Evolutionary conservation across 2,329 filamentous ascomycete genomes (phyloP).

Genomic region (Elsinoe arachidis): DNA sequence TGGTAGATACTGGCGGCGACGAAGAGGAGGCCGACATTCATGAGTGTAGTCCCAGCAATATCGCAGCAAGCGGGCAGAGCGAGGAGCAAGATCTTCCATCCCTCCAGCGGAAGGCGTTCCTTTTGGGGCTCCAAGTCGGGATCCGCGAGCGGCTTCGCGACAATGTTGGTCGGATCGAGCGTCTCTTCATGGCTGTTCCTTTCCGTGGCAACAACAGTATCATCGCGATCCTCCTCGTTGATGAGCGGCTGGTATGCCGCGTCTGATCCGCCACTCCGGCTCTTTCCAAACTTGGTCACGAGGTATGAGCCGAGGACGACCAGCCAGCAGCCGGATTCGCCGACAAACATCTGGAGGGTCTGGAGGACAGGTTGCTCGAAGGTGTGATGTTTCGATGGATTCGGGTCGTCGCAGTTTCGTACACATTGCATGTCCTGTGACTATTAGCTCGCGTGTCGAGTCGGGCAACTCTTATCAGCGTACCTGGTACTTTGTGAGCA

Average conservation of each 20-base stretch:
- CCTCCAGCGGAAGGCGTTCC: conserved; percentile 51
- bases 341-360: conserved; percentile 95
- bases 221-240: conserved; percentile 13
- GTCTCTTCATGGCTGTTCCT: conserved; percentile 11
- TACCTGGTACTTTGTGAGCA: conserved; percentile 94
- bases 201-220: neutral
- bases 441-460: conserved; percentile 15
- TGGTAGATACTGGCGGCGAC: conserved; percentile 96
- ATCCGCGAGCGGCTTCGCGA: conserved; percentile 46
- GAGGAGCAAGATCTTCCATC: conserved; percentile 64
- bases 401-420: conserved; percentile 66
- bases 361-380: conserved; percentile 97
- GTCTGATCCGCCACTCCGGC: neutral
- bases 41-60: conserved; percentile 88
- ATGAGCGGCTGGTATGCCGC: conserved; percentile 14
- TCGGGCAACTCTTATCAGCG: conserved; percentile 18
- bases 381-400: conserved; percentile 56
- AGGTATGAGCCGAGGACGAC: conserved; percentile 65
- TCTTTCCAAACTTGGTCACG: conserved; percentile 43
- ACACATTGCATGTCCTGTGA: conserved; percentile 91
- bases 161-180: conserved; percentile 31
- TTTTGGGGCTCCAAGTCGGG: neutral
- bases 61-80: conserved; percentile 86
- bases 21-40: conserved; percentile 92
- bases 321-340: conserved; percentile 93